Evolutionary conservation across 2,329 filamentous ascomycete species (phyloP), one percentile per base, ranked within the genome.

Genomic region (Ascochyta koolunga): DNA sequence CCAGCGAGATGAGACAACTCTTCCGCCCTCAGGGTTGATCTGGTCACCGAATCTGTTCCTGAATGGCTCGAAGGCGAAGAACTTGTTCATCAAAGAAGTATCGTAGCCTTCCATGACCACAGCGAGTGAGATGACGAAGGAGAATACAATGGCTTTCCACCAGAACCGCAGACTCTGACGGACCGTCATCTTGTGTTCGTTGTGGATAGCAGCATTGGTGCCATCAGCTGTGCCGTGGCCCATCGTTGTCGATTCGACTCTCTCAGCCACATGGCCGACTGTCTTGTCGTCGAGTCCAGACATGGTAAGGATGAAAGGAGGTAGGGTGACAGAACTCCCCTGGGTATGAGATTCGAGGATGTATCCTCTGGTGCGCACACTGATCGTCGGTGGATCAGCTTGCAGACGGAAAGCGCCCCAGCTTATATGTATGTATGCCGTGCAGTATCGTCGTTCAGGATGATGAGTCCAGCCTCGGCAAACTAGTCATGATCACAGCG

Each of bases 61-160:
- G 70, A 79, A 80, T 4, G 72, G 66, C 13, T 70, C 69, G 45
- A 77, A 77, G 21, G 68, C 77, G 58, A 84, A 91, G 67, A 93
- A 90, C 73, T 91, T 91, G 78, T 88, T 90, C 72, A 93, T 86
- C 51, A 95, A 78, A 64, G 83, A 86, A 52, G 93, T 81, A 70
- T 96, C 90, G 76, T 91, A 95, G 15, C 90, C 91, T 73, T 96
- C 91, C 91, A 96, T 96, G 62, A 85, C 85, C 68, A 96, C 93
- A 71, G 88, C 91, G 0, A 89, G 91, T 10, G 89, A 93, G 71
- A 96, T 91, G 59, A 95, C 78, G 43, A 95, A 70, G 66, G 87
- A 91, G 89, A 90, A 96, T 15, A 79, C 81, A 50, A 95, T 87
- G 18, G 91, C 91, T 78, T 95, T 93, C 57, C 90, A 91, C 71